Evolutionary conservation across 345 rosid species (phyloP).

Genomic region (Nephelium lappaceum): DNA sequence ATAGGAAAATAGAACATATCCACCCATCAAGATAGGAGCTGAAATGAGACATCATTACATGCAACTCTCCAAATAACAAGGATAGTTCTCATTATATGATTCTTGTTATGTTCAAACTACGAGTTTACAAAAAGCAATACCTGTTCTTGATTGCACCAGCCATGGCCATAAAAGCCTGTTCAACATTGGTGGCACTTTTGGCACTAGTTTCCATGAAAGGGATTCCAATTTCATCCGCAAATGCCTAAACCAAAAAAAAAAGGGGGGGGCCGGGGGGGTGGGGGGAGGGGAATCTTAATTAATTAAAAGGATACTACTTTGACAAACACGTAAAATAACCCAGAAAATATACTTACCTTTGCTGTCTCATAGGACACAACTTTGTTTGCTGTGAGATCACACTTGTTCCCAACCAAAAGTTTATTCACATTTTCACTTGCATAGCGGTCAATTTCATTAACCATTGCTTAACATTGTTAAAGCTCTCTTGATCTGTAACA

Average conservation of each 20-base stretch:
- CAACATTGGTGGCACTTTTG: constrained; percentile 67
- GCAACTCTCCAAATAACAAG: neutral
- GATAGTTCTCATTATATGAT: neutral
- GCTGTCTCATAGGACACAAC: constrained; percentile 69
- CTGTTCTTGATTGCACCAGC: constrained; percentile 69
- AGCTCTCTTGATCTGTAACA: constrained; percentile 80
- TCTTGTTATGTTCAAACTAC: neutral
- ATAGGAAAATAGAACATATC: neutral
- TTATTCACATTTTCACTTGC: constrained; percentile 81
- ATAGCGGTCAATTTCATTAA: constrained; percentile 73
- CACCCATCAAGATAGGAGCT: neutral
- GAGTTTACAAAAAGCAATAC: constrained; percentile 22
- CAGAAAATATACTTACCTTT: constrained; percentile 41
- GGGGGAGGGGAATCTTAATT: neutral
- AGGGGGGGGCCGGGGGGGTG: too few relatives aligned
- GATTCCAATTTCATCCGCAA: constrained; percentile 77
- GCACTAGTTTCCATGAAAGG: constrained; percentile 87
- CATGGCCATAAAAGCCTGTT: constrained; percentile 87
- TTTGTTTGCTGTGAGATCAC: constrained; percentile 68
- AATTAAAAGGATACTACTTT: neutral
- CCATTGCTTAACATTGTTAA: constrained; percentile 82
- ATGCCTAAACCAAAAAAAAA: constrained; percentile 44
- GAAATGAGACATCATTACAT: too few relatives aligned
- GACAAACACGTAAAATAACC: neutral
- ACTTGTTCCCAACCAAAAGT: constrained; percentile 77